Percentiles rank a stretch among this genome's conserved stretches.
These are phyloP conservation scores for Neurospora sp. DNA, from an alignment of 495 filamentous ascomycete species.

Conservation along the genomic window DNA sequence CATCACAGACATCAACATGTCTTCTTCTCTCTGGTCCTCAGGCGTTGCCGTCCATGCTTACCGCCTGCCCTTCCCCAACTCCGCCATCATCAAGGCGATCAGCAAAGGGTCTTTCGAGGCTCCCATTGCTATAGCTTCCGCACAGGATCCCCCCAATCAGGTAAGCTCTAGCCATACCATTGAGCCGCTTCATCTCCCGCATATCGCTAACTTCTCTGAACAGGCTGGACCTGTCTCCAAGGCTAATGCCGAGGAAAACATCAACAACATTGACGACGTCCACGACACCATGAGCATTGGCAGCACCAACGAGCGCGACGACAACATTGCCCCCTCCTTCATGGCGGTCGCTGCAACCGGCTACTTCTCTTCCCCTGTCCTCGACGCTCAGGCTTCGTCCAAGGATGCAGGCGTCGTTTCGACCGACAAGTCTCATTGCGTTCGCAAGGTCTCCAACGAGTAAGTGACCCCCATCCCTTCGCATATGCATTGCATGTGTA, in stretches of 20 bases:
- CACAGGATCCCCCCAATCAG: background rate
- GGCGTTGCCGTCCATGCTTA: background rate
- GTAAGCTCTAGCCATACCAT: background rate
- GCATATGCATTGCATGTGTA: background rate
- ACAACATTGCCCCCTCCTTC: background rate
- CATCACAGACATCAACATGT: background rate
- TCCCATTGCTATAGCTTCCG: background rate
- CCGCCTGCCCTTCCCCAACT: background rate
- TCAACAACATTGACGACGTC: background rate
- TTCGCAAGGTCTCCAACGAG: background rate
- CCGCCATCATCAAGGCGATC: background rate
- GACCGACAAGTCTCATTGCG: background rate
- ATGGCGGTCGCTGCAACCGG: fast-evolving
- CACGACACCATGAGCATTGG: background rate
- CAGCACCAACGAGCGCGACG: background rate
- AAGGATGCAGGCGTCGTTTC: background rate
- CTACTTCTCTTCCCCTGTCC: background rate
- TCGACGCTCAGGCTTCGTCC: background rate
- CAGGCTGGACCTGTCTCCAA: background rate
- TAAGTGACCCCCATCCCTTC: background rate
- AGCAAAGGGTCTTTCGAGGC: background rate
- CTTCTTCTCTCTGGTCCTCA: background rate
- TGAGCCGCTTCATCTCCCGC: fast-evolving
- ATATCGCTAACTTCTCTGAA: background rate
- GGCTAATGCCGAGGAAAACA: background rate